Base-by-base conservation (phyloP, 2,329 filamentous ascomycete species). In the Harringtonia lauricola region DNA sequence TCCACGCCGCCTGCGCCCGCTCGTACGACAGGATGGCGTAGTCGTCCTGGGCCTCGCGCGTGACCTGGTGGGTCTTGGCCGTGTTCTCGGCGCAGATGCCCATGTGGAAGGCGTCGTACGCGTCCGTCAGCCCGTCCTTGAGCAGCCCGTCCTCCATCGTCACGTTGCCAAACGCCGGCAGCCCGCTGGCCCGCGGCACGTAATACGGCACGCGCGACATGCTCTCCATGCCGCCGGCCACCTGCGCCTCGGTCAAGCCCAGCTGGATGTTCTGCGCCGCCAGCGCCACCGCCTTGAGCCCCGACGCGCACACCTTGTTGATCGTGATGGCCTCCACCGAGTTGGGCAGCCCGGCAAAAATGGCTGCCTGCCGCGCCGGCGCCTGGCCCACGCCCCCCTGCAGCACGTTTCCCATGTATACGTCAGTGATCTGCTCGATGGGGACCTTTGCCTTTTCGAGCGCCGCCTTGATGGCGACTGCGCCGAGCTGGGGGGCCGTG, bases 71-170 rank as follows among this genome's bases (percentile, higher is more conserved):
- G 55, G 89, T 90, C 71, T 94, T 95, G 39, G 86, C 92, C 2
- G 90, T 95, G 53, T 83, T 86, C 68, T 98, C 92, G 15, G 89
- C 89, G 59, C 92, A 98, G 55, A 92, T 88, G 36, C 92, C 92
- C 92, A 98, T 98, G 65, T 96, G 92, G 57, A 95, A 84, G 59
- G 95, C 78, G 61, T 94, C 88, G 64, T 95, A 98, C 14, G 95
- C 90, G 59, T 98, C 92, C 70, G 87, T 95, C 48, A 98, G 66
- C 1, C 92, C 92, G 57, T 98, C 92, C 63, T 92, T 92, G 59
- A 96, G 83, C 55, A 98, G 66, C 0, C 90, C 92, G 57, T 98
- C 92, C 62, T 94, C 83, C 63, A 95, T 68, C 63, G 84, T 84
- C 53, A 92, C 71, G 55, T 95, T 79, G 29, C 92, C 92, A 57